Evolutionary conservation across 2,329 filamentous ascomycete species (phyloP), one percentile per base, ranked within the genome.

Genomic region (Bipolaris gigantea): DNA sequence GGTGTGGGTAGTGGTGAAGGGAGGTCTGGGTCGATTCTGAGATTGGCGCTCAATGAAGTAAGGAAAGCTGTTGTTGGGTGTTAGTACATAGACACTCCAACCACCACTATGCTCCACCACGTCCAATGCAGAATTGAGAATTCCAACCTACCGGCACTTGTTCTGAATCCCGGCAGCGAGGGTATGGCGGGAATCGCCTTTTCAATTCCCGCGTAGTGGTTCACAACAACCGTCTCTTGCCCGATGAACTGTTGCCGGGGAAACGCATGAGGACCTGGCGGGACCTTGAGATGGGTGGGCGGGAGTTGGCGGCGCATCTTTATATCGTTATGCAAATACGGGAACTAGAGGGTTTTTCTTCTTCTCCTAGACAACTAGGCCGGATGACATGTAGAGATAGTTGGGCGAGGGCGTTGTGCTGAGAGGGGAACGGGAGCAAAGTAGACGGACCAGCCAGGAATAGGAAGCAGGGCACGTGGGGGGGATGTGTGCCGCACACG

Each of bases 11-110:
- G 81, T 44, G 87, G 87, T 40, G 86, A 83, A 60, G 88, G 73
- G 75, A 85, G 57, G 41, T 79, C 77, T 30, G 79, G 77, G 64
- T 77, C 79, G 53, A 93, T 85, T 64, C 87, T 86, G 50, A 94
- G 83, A 69, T 94, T 94, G 60, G 89, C 89, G 63, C 89, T 86
- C 15, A 94, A 81, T 64, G 90, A 93, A 51, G 86, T 88, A 75
- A 94, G 88, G 79, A 94, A 94, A 23, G 89, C 90, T 94, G 74
- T 45, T 30, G 39, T 18, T 30, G 43, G 30, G 15, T 6, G 40
- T 69, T 44, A 69, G 65, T 15, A 32, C 34, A 21, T 8, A 9
- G 15, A 40, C n/a, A 40, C 10, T 25, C 21, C 19, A 40, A 32
- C 33, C 23, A 32, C 33, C 23, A 34, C 33, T 21, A 18, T n/a